Base-by-base conservation (phyloP, 352 stramenopile genomes). In the Globisporangium uncinulatum region DNA sequence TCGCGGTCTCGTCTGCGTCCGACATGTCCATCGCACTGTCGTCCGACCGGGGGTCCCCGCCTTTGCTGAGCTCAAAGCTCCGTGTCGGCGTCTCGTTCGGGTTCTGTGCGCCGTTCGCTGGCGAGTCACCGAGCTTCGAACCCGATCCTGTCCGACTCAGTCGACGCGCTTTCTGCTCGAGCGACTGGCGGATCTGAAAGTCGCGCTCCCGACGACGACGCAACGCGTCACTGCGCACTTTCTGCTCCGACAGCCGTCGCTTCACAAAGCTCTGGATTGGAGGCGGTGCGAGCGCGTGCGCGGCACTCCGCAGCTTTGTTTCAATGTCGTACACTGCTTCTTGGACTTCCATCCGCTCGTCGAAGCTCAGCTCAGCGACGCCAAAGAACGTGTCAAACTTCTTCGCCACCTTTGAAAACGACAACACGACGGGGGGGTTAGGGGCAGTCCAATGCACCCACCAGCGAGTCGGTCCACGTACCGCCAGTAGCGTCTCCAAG, bases 241-340 rank as follows among this genome's bases (percentile, higher is more conserved):
- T 91, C 39, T 93, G 83, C 61, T 93, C 86, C 0, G 81, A 90
- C 24, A 81, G 65, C 46, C 81, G 72, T 10, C 83, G 75, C 48
- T 91, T 89, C 19, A 85, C 71, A 58, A 94, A 95, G 55, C 83
- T 94, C 48, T 95, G 79, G 59, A 95, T 93, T 14, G 74, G 77
- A n/a, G 83, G 83, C 41, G 84, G 84, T 4, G 74, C 73, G 14
- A 85, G 66, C 37, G 78, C 66, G 39, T 63, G 79, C 1, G 64
- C 57, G 17, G 59, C 62, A 13, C 66, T 68, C 17, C 76, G 71
- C 1, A 79, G 54, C 39, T 79, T 81, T 15, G 73, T 79, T 54
- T 94, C 85, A 9, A 94, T 73, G 42, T 70, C 61, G 63, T 85
- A 92, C 19, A 95, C 76, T 13, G 65, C 67, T 51, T 76, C 66